These are phyloP conservation scores for Globisporangium paddicum DNA, from an alignment of 352 stramenopile genomes.

Conservation along the genomic window DNA sequence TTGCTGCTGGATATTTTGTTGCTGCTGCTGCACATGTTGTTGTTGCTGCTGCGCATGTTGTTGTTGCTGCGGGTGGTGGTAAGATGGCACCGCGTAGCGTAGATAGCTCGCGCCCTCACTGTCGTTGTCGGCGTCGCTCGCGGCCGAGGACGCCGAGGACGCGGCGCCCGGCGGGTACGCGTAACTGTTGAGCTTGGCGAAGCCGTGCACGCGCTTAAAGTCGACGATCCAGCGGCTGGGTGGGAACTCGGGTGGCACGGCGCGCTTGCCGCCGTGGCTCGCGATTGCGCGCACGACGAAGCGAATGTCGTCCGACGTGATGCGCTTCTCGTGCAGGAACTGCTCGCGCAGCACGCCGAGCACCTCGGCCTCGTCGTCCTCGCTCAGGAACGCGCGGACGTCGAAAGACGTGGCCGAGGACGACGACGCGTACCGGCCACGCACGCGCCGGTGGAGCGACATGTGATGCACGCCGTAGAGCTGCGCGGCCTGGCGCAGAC, in stretches of 20 bases:
- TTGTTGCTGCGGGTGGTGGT: not conserved
- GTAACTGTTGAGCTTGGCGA: slow-evolving; percentile 26
- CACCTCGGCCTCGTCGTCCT: slow-evolving; percentile 31
- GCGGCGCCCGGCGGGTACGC: slow-evolving; percentile 16
- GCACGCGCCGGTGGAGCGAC: slow-evolving; percentile 26
- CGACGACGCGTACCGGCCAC: slow-evolving; percentile 10
- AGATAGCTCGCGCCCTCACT: slow-evolving; percentile 23
- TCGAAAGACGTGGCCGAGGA: slow-evolving; percentile 10
- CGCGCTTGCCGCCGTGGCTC: slow-evolving; percentile 24
- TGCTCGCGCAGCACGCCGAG: slow-evolving; percentile 34
- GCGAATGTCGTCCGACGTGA: slow-evolving; percentile 50
- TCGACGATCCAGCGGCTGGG: slow-evolving; percentile 38
- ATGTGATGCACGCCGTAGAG: slow-evolving; percentile 45
- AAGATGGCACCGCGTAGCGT: slow-evolving; percentile 17
- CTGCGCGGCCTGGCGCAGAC: slow-evolving; percentile 30
- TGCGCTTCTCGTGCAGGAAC: slow-evolving; percentile 29
- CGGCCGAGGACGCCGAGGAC: not conserved
- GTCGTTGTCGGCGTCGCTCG: slow-evolving; percentile 20
- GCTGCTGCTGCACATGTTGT: slow-evolving; percentile 8
- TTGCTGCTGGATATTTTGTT: slow-evolving; percentile 9
- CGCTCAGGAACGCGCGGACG: slow-evolving; percentile 19
- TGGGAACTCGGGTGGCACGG: slow-evolving; percentile 40
- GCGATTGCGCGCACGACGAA: slow-evolving; percentile 39
- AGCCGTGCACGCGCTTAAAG: slow-evolving; percentile 48
- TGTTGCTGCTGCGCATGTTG: slow-evolving; percentile 11